A percentile compares a stretch with the other conserved stretches of the same genome.
Evolutionary conservation across 306 rosid genomes (phyloP).

Genomic region (Cucurbita maxima): DNA sequence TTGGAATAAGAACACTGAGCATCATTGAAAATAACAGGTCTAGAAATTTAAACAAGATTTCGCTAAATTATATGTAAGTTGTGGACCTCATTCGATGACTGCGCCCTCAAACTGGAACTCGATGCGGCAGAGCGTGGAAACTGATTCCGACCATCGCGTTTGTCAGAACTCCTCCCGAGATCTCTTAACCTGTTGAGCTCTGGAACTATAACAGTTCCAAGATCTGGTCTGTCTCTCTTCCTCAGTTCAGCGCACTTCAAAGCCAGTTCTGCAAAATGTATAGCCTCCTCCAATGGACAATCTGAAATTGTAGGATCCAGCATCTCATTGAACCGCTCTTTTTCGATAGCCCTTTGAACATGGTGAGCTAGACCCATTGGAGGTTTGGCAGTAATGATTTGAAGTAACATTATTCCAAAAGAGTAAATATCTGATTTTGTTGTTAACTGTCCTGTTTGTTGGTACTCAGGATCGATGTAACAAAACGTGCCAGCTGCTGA

Average conservation of each 20-base stretch:
- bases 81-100: slow-evolving; percentile 19
- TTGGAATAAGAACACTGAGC: background rate
- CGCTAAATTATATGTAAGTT: background rate
- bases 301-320: slow-evolving; percentile 60
- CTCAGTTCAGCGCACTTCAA: slow-evolving; percentile 57
- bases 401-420: slow-evolving; percentile 67
- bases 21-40: background rate
- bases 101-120: slow-evolving; percentile 3
- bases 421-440: slow-evolving; percentile 81
- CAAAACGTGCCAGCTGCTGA: slow-evolving; percentile 95
- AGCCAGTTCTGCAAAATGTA: slow-evolving; percentile 55
- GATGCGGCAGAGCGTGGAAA: slow-evolving; percentile 14
- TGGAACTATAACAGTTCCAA: slow-evolving; percentile 55
- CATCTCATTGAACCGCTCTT: slow-evolving; percentile 35
- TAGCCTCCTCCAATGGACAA: slow-evolving; percentile 77
- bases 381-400: slow-evolving; percentile 76
- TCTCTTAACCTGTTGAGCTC: slow-evolving; percentile 67
- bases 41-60: background rate
- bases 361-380: slow-evolving; percentile 85
- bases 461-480: slow-evolving; percentile 97
- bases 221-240: slow-evolving; percentile 82
- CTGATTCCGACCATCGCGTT: background rate
- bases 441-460: slow-evolving; percentile 69
- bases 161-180: slow-evolving; percentile 17
- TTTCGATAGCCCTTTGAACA: slow-evolving; percentile 57